Evolutionary conservation across 768 basidiomycete species (phyloP), one percentile per base, ranked within the genome.

Genomic region (Saitozyma sp.): DNA sequence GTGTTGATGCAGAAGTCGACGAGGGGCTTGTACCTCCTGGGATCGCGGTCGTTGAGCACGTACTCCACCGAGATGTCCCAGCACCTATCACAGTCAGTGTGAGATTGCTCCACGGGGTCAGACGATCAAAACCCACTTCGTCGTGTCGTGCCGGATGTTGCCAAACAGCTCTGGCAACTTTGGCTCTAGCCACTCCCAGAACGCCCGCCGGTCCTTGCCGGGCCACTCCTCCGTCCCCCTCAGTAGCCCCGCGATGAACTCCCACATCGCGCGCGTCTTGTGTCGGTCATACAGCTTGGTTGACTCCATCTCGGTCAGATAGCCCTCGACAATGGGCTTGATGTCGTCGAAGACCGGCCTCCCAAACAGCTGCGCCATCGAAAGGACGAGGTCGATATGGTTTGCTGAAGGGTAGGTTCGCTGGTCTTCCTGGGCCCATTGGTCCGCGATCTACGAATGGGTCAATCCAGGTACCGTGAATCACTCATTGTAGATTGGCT

Each of bases 221-320:
- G 85, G 81, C 92, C 93, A 95, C 71, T 94, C 90, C 78, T 92
- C 92, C 13, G 89, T 86, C 41, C 91, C 92, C 65, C 92, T 85
- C 59, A 90, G 79, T 53, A 92, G 71, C 19, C 92, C 92, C 42
- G 85, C 83, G 37, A 93, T 75, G 40, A 92, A 82, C 78, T 96
- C 92, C 6, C 91, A 91, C 29, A 87, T 87, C 38, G 90, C 90
- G 29, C 91, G 85, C 74, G 92, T 92, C 79, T 91, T 91, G 82
- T 88, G 92, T 63, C 90, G 63, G 46, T 73, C 68, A 39, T 70
- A 74, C 16, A 76, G 69, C 41, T 76, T 73, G 16, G 69, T 80
- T 38, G 85, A 81, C 46, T 92, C 89, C 42, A 88, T 82, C 16
- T 82, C 80, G 13, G 79, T 74, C 40, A 89, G 80, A 19, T 88